These are phyloP conservation scores for Dissophora ornata DNA, from an alignment of 192 early-diverging fungal genomes.

Conservation along the genomic window DNA sequence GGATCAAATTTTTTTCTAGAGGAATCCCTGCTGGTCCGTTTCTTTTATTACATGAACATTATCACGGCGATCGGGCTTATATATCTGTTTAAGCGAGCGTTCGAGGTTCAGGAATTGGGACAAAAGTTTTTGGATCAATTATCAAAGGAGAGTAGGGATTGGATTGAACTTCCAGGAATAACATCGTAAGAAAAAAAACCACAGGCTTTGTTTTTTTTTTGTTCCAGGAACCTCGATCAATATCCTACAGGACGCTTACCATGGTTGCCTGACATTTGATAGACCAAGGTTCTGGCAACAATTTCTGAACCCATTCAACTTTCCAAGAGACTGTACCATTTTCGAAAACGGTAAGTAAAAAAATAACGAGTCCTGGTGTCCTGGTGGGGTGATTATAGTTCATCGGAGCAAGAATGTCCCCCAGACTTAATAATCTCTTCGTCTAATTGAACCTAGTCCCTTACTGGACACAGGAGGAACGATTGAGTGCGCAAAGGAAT, in stretches of 20 bases:
- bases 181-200: constrained; percentile 18
- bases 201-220: background rate
- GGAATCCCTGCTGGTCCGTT: constrained; percentile 38
- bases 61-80: constrained; percentile 39
- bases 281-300: constrained; percentile 52
- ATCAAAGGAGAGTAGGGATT: constrained; percentile 28
- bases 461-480: constrained; percentile 37
- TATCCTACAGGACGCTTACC: no score
- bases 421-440: no score
- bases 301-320: constrained; percentile 38
- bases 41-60: constrained; percentile 52
- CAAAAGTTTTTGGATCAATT: constrained; percentile 46
- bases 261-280: no score
- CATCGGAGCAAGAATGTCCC: no score
- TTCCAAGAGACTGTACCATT: constrained; percentile 36
- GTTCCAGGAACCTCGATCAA: background rate
- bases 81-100: constrained; percentile 36
- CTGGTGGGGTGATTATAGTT: no score
- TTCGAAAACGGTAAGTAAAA: constrained; percentile 41
- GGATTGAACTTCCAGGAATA: constrained; percentile 35
- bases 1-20: constrained; percentile 19
- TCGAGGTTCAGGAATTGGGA: constrained; percentile 31
- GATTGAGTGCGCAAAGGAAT: constrained; percentile 4
- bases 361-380: no score
- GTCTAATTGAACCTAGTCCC: constrained; percentile 47